A percentile compares a stretch with the other conserved stretches of the same genome.
Evolutionary conservation across 371 early-diverging fungal species (phyloP).

Genomic region (Lichtheimia ramosa): DNA sequence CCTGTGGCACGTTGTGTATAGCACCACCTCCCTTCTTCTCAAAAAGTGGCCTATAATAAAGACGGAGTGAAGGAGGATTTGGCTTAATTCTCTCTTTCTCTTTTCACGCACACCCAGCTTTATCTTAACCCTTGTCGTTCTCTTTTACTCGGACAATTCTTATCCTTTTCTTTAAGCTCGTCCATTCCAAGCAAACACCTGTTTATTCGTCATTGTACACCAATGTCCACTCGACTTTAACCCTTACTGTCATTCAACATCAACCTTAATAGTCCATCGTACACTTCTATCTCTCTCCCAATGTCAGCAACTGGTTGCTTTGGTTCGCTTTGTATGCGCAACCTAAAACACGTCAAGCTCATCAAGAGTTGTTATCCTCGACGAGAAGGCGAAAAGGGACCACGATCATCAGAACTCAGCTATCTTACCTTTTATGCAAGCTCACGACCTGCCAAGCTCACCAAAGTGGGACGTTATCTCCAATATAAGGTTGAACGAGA

Average conservation of each 20-base stretch:
- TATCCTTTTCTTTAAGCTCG: neutral
- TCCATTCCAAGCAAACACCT: too few species aligned
- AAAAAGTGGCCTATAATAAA: too few species aligned
- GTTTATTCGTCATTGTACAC: too few species aligned
- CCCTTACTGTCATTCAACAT: too few species aligned
- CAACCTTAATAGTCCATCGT: too few species aligned
- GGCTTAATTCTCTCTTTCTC: too few species aligned
- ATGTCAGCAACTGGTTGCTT: neutral
- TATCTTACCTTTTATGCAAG: slow-evolving; percentile 88
- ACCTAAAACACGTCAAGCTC: slow-evolving; percentile 88
- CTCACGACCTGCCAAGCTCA: slow-evolving; percentile 88
- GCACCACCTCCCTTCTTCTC: too few species aligned
- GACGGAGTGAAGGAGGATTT: too few species aligned
- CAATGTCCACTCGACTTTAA: too few species aligned
- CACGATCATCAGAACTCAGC: slow-evolving; percentile 84
- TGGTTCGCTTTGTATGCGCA: neutral
- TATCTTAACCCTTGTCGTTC: slow-evolving; percentile 1
- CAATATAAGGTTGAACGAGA: slow-evolving; percentile 76
- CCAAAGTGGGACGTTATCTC: slow-evolving; percentile 87
- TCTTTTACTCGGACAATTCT: neutral
- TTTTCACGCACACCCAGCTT: too few species aligned
- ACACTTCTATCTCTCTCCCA: neutral
- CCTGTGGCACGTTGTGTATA: too few species aligned
- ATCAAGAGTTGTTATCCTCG: slow-evolving; percentile 92
- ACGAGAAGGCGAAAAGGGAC: slow-evolving; percentile 76